These are phyloP conservation scores for Leishmania martiniquensis DNA, from an alignment of 208 protist species.

Conservation along the genomic window DNA sequence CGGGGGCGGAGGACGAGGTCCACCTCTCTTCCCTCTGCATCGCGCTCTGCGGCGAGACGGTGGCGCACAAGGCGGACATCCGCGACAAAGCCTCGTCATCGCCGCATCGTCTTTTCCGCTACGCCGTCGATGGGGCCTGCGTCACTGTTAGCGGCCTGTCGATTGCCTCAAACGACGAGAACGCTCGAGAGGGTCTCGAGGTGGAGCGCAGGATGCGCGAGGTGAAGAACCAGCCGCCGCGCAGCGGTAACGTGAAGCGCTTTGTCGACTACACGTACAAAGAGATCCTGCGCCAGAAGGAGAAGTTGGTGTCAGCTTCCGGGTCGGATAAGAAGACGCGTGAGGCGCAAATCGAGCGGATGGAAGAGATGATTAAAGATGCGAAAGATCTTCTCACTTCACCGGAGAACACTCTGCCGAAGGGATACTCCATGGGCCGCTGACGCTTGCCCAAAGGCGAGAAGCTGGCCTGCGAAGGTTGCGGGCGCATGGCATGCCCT, in stretches of 20 bases:
- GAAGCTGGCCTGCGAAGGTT: background rate
- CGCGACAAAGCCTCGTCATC: conserved; percentile 63
- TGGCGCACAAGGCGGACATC: conserved; percentile 51
- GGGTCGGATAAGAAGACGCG: conserved; percentile 51
- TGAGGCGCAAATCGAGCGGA: conserved; percentile 54
- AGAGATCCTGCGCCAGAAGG: conserved; percentile 68
- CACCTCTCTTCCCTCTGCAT: conserved; percentile 78
- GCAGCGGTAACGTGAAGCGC: conserved; percentile 73
- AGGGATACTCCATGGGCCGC: conserved; percentile 57
- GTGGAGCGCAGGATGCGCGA: conserved; percentile 76
- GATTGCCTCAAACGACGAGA: conserved; percentile 38
- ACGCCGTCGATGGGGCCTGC: conserved; percentile 71
- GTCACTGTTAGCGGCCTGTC: conserved; percentile 58
- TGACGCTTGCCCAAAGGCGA: background rate
- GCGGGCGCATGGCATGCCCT: background rate
- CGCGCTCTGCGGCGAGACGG: conserved; percentile 50
- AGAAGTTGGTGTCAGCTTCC: conserved; percentile 49
- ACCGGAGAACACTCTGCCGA: conserved; percentile 55
- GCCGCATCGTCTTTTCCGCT: conserved; percentile 71
- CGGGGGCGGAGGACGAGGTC: conserved; percentile 53
- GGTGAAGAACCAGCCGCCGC: conserved; percentile 75
- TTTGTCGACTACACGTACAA: conserved; percentile 79
- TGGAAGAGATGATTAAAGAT: conserved; percentile 77
- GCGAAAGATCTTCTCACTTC: conserved; percentile 57
- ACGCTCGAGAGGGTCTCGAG: conserved; percentile 49